Conservation (phyloP, 352 stramenopile genomes). For the Vaucheria bursata region DNA sequence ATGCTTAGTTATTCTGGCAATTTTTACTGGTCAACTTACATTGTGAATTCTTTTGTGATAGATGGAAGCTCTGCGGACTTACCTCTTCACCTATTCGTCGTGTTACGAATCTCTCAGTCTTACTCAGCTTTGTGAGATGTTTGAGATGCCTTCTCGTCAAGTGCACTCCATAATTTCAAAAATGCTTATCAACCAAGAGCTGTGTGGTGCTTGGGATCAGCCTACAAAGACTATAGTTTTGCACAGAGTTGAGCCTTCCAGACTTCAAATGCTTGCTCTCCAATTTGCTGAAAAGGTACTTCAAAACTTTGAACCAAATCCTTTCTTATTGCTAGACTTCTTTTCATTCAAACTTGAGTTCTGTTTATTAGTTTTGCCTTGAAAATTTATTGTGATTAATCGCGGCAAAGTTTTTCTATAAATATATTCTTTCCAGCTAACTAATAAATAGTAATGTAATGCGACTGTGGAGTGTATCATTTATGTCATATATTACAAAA, state of each 20-base stretch:
- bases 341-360: not conserved
- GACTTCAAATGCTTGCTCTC: slow-evolving; percentile 83
- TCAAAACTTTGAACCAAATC: not conserved
- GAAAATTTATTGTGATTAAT: not conserved
- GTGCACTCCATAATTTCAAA: slow-evolving; percentile 95
- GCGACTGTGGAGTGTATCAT: not conserved
- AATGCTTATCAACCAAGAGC: slow-evolving; percentile 95
- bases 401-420: not conserved
- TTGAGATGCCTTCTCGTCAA: slow-evolving; percentile 87
- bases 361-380: not conserved
- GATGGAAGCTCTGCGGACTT: slow-evolving; percentile 83
- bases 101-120: slow-evolving; percentile 93
- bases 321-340: not conserved
- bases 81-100: slow-evolving; percentile 85
- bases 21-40: not conserved
- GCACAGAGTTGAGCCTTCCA: slow-evolving; percentile 83
- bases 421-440: too few relatives aligned
- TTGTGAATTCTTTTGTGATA: not conserved
- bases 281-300: slow-evolving; percentile 84
- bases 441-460: not conserved
- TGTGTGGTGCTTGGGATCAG: slow-evolving; percentile 93
- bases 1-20: not conserved
- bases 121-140: slow-evolving; percentile 87
- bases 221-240: slow-evolving; percentile 87
- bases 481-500: not conserved